A percentile compares a stretch with the other conserved stretches of the same genome.
These are phyloP conservation scores for Beta corolliflora DNA, from an alignment of 179 eudicot species.

Conservation along the genomic window DNA sequence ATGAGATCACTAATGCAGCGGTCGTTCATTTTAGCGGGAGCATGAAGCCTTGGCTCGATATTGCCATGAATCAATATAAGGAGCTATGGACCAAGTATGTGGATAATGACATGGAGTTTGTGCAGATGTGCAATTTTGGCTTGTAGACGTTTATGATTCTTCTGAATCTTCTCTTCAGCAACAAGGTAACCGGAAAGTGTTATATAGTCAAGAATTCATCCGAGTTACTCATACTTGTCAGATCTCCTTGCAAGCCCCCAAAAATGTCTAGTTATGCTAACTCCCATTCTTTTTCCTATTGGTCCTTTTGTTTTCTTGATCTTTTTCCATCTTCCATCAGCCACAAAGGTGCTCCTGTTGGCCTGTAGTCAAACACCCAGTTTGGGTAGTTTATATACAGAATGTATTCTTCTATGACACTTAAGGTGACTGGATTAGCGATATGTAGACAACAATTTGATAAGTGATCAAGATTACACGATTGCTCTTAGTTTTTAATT, in stretches of 20 bases:
- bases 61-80: constrained; percentile 77
- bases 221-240: constrained; percentile 25
- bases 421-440: constrained; percentile 18
- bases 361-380: constrained; percentile 34
- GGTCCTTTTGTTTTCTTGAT: constrained; percentile 15
- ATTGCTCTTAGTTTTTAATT: not conserved
- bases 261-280: constrained; percentile 26
- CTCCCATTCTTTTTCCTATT: constrained; percentile 9
- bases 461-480: constrained; percentile 10
- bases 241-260: constrained; percentile 19
- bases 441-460: constrained; percentile 14
- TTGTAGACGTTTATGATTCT: constrained; percentile 39
- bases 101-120: constrained; percentile 78
- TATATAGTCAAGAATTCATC: constrained; percentile 23
- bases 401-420: constrained; percentile 18
- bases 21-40: constrained; percentile 85
- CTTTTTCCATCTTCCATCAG: constrained; percentile 17
- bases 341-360: constrained; percentile 35
- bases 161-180: constrained; percentile 25
- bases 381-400: constrained; percentile 22
- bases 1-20: constrained; percentile 75
- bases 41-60: constrained; percentile 96
- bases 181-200: constrained; percentile 38
- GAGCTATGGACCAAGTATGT: constrained; percentile 80
- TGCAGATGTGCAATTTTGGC: constrained; percentile 91